Evolutionary conservation across 139 green algal genomes (phyloP).

Genomic region (Dunaliella primolecta): DNA sequence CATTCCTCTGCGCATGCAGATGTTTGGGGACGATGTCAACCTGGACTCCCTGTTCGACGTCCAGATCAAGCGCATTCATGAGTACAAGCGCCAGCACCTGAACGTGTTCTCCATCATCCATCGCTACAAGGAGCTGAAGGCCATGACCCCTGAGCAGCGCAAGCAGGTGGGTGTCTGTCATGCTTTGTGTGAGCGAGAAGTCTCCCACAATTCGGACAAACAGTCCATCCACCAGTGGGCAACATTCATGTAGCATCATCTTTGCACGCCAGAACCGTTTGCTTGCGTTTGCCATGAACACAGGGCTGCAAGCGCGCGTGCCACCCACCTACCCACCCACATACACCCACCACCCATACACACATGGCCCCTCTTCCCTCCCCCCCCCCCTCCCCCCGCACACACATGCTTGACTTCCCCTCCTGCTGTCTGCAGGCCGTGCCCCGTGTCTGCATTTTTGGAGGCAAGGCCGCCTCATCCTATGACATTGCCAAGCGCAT

Average conservation of each 20-base stretch:
- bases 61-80: constrained; percentile 98
- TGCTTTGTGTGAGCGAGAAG: too few species aligned
- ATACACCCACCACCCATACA: too few species aligned
- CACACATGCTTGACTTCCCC: too few species aligned
- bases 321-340: too few species aligned
- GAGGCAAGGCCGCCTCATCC: constrained; percentile 94
- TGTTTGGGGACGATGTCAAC: constrained; percentile 70
- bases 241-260: not conserved
- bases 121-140: constrained; percentile 90
- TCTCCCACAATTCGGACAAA: not conserved
- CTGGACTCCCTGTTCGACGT: constrained; percentile 90
- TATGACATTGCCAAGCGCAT: constrained; percentile 99
- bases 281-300: too few species aligned
- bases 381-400: too few species aligned
- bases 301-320: too few species aligned
- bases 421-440: constrained; percentile 59
- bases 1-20: too few species aligned
- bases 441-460: constrained; percentile 87
- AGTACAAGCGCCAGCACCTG: constrained; percentile 99
- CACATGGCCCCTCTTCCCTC: too few species aligned
- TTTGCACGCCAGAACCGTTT: not conserved
- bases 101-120: constrained; percentile 87
- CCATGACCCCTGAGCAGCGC: constrained; percentile 81
- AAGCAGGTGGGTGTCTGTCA: constrained; percentile 45
- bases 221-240: not conserved